Evolutionary conservation across 345 rosid genomes (phyloP), one percentile per base, ranked within the genome.

Genomic region (Nasturtium officinale): DNA sequence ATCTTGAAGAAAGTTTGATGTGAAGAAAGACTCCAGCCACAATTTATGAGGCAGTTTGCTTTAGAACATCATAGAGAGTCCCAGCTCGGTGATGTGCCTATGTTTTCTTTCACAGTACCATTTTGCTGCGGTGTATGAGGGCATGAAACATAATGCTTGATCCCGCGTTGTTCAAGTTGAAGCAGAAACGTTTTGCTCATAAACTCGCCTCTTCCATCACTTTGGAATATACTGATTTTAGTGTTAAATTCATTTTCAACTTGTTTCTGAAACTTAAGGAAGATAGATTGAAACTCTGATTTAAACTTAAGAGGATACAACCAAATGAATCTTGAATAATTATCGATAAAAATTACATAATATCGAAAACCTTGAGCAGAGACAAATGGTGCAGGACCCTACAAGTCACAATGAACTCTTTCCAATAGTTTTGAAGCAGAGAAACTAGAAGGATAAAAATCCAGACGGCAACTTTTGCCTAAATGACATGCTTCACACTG

Each of bases 201-300:
- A 25, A 25, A 25, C 26, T 25, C 3, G 26, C 26, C 1, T 25
- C 26, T 3, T 25, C 26, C 26, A 25, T 25, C 26, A 3, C 26
- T 1, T 25, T 25, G 26, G 3, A 25, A 25, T 1, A 3, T 25
- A 1, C 26, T 3, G 3, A 25, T 25, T 3, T 25, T 25, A 3
- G 1, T 0, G 0, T 2, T 2, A 5, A 2, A 17, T 0, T 30
- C n/a, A 1, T 9, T 32, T 9, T 57, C 43, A 9, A n/a, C 46
- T 0, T 12, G 1, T 0, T 0, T 5, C 11, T 56, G 40, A n/a
- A 56, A 56, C 2, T 7, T 2, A 0, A 9, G 0, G 0, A 56
- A 56, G 0, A 9, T 5, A 0, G 21, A 3, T 2, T 0, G 0
- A 0, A 56, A 29, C 0, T 56, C 61, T 3, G 61, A 56, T 4